phyloP scores from a whole-genome alignment of 306 rosid genomes.

The Quercus engelmannii region DNA sequence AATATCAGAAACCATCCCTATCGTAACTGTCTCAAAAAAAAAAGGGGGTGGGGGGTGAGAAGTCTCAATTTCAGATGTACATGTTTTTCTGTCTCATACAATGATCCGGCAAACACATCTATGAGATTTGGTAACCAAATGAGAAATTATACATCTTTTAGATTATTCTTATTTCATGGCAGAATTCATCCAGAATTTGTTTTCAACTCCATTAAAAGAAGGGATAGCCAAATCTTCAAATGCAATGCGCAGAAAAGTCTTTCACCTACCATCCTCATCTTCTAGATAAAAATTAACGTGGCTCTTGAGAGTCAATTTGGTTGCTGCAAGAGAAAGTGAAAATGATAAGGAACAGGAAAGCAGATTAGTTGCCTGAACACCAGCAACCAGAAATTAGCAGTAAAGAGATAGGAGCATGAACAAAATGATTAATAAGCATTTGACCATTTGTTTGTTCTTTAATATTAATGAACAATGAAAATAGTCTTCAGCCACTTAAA shows the following conservation, averaged over 20 bases:
- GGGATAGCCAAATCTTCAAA: background rate
- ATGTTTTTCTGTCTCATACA: slow-evolving; percentile 35
- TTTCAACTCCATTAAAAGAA: background rate
- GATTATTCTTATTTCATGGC: background rate
- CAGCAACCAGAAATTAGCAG: background rate
- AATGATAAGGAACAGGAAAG: slow-evolving; percentile 12
- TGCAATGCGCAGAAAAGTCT: background rate
- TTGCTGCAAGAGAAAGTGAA: slow-evolving; percentile 49
- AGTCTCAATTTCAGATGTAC: slow-evolving; percentile 16
- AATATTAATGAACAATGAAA: background rate
- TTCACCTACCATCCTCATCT: slow-evolving; percentile 23
- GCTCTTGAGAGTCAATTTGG: slow-evolving; percentile 12
- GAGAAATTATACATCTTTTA: slow-evolving; percentile 1
- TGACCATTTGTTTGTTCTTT: background rate
- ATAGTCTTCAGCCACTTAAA: background rate
- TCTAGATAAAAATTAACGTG: background rate
- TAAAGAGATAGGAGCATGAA: background rate
- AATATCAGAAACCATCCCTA: background rate
- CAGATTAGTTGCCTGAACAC: slow-evolving; percentile 1
- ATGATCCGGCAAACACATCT: slow-evolving; percentile 30
- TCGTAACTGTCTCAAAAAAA: slow-evolving; percentile 14
- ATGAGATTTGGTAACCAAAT: slow-evolving; percentile 3
- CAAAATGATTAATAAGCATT: background rate
- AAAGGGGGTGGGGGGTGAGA: no score
- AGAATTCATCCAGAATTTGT: background rate